These are phyloP conservation scores for Dioscorea dumetorum DNA, from an alignment of 106 monocot species.

Conservation along the genomic window DNA sequence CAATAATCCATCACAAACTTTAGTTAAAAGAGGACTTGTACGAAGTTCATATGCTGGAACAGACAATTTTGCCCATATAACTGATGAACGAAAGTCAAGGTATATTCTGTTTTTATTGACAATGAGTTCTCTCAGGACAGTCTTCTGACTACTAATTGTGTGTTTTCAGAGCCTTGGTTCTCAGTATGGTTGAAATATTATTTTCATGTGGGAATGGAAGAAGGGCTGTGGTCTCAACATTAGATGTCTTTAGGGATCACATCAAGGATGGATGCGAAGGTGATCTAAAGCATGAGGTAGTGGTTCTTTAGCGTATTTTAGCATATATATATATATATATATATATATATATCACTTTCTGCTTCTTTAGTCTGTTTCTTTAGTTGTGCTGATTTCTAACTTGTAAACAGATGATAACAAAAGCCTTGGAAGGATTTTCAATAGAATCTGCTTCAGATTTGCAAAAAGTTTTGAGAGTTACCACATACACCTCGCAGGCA, in stretches of 20 bases:
- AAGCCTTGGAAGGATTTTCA: conserved; percentile 61
- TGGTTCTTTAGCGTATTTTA: not conserved
- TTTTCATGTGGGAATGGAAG: conserved; percentile 75
- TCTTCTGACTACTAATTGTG: conserved; percentile 7
- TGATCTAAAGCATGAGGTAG: conserved; percentile 51
- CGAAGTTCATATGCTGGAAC: conserved; percentile 16
- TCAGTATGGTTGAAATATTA: conserved; percentile 89
- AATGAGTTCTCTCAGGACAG: not conserved
- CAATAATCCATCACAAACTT: conserved; percentile 14
- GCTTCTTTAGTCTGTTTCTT: not conserved
- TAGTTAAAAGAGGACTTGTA: conserved; percentile 22
- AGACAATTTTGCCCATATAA: conserved; percentile 42
- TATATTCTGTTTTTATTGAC: conserved; percentile 1
- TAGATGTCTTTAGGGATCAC: conserved; percentile 28
- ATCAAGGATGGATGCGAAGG: conserved; percentile 21
- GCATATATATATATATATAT: no score
- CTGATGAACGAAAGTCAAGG: conserved; percentile 65
- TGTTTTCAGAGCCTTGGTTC: conserved; percentile 72
- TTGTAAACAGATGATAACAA: conserved; percentile 43
- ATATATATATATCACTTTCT: not conserved
- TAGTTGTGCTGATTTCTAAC: not conserved
- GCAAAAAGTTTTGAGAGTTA: conserved; percentile 69
- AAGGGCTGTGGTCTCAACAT: conserved; percentile 59
- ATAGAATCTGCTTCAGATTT: conserved; percentile 84
- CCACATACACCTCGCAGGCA: conserved; percentile 37